Evolutionary conservation across 345 rosid genomes (phyloP).

Genomic region (Corymbia maculata): DNA sequence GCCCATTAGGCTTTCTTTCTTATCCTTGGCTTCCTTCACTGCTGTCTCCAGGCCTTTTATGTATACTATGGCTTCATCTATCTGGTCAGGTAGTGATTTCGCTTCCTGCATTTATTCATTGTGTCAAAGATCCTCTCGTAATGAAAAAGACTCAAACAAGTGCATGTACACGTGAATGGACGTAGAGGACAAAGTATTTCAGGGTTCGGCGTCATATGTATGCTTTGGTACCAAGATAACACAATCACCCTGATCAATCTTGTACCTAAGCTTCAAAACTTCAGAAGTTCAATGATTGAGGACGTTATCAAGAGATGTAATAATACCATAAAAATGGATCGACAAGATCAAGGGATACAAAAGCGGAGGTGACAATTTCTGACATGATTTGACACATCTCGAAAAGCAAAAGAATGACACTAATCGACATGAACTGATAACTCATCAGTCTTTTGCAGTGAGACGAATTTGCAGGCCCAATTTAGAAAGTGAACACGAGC

Average conservation of each 20-base stretch:
- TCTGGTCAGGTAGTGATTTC: conserved; percentile 32
- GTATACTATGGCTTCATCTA: conserved; percentile 41
- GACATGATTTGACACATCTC: not conserved
- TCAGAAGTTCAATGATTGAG: not conserved
- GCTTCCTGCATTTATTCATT: conserved; percentile 16
- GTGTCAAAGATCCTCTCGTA: not conserved
- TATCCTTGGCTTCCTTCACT: conserved; percentile 19
- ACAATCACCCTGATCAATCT: not conserved
- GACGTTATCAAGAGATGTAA: not conserved
- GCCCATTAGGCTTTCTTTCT: conserved; percentile 10
- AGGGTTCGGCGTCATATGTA: not conserved
- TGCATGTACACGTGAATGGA: not conserved
- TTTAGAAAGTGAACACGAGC: not conserved
- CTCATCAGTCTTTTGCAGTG: not conserved
- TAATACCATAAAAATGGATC: not conserved
- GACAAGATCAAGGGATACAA: not conserved
- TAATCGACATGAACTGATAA: not conserved
- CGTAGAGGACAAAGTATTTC: not conserved
- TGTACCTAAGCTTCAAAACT: not conserved
- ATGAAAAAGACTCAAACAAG: not conserved
- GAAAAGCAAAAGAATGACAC: not conserved
- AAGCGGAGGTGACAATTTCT: not conserved
- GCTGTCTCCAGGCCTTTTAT: conserved; percentile 23
- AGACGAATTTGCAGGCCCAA: not conserved
- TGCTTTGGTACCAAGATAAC: not conserved